phyloP scores from a whole-genome alignment of 225 moss, liverwort and hornwort species.

The Ulota crispa region DNA sequence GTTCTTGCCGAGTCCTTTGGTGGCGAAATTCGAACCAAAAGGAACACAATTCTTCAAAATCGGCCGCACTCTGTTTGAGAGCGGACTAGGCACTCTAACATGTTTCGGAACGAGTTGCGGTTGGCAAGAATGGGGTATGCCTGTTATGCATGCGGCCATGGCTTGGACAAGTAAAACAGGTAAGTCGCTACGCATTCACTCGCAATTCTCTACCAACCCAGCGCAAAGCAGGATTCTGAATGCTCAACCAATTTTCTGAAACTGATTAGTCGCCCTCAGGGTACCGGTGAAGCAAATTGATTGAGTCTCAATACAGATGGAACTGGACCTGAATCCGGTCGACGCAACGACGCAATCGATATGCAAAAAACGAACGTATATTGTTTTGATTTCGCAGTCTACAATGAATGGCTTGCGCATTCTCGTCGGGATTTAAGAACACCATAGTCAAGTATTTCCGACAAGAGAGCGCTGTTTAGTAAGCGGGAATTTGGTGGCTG shows the following conservation, averaged over 20 bases:
- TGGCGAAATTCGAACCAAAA: background rate
- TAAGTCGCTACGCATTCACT: background rate
- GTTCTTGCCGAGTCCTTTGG: background rate
- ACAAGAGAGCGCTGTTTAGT: background rate
- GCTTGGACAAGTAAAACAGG: background rate
- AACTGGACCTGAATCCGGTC: too few relatives aligned
- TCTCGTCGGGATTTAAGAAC: background rate
- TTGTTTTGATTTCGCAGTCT: background rate
- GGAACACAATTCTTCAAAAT: background rate
- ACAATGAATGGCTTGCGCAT: background rate
- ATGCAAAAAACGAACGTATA: background rate
- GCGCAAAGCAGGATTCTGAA: background rate
- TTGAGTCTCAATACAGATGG: background rate
- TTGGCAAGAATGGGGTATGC: background rate
- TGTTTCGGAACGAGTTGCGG: background rate
- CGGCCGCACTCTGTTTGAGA: background rate
- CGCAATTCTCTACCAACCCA: background rate
- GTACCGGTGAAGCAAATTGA: background rate
- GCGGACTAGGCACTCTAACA: background rate
- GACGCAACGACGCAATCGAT: background rate
- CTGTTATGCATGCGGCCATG: constrained; percentile 7
- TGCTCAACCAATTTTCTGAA: background rate
- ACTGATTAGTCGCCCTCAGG: background rate
- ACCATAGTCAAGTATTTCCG: background rate
- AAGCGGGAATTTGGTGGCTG: too few relatives aligned